Percentiles rank a stretch among this genome's conserved stretches.
Conservation (phyloP, 2,329 filamentous ascomycete species). For the Apiospora pterosperma region DNA sequence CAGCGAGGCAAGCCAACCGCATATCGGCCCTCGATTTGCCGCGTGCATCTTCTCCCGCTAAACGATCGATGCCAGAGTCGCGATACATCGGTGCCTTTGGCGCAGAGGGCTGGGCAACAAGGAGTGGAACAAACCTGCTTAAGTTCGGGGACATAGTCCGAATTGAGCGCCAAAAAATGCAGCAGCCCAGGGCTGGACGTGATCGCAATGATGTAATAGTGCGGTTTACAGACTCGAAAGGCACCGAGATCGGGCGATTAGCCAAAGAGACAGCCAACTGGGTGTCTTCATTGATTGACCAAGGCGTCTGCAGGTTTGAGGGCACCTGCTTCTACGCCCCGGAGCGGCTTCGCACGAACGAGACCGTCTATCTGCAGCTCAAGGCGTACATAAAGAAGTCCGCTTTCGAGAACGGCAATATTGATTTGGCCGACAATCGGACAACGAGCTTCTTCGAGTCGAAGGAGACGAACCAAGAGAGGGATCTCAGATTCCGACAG, state of each 20-base stretch:
- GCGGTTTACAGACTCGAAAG: slow-evolving; percentile 76
- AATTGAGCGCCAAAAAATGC: slow-evolving; percentile 80
- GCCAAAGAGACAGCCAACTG: slow-evolving; percentile 85
- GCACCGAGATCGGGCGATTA: slow-evolving; percentile 81
- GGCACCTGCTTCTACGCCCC: slow-evolving; percentile 87
- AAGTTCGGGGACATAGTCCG: slow-evolving; percentile 79
- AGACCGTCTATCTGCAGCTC: slow-evolving; percentile 90
- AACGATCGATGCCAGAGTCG: slow-evolving; percentile 30
- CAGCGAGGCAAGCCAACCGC: neutral
- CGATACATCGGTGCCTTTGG: slow-evolving; percentile 92
- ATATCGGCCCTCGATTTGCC: too few species aligned
- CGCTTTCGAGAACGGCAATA: slow-evolving; percentile 66
- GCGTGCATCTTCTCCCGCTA: neutral
- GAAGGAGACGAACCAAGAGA: slow-evolving; percentile 82
- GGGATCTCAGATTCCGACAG: slow-evolving; percentile 77
- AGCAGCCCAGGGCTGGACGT: slow-evolving; percentile 28
- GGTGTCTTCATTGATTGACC: slow-evolving; percentile 90
- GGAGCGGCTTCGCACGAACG: slow-evolving; percentile 80
- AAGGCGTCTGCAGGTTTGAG: slow-evolving; percentile 83
- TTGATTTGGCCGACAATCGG: slow-evolving; percentile 66
- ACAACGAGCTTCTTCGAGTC: slow-evolving; percentile 75
- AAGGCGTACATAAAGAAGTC: slow-evolving; percentile 70
- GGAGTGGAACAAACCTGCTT: slow-evolving; percentile 71
- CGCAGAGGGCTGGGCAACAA: slow-evolving; percentile 86
- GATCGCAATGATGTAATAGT: slow-evolving; percentile 83